These are phyloP conservation scores for Aureobasidium zeae DNA, from an alignment of 2,329 filamentous ascomycete species.

Conservation along the genomic window DNA sequence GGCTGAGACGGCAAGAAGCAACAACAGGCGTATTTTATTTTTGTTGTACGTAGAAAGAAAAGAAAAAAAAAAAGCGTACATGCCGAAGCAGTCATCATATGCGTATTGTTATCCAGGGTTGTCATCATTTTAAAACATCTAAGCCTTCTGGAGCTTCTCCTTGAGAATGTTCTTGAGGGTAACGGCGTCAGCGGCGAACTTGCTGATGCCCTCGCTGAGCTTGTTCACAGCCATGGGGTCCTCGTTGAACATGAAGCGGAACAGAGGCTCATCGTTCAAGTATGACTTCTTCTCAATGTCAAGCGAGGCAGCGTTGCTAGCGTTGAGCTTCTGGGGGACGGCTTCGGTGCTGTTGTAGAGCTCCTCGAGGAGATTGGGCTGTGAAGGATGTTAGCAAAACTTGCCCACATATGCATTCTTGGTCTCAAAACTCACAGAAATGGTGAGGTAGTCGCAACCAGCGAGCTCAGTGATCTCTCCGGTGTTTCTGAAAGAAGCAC, in stretches of 20 bases:
- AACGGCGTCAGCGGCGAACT: slow-evolving; percentile 92
- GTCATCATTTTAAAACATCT: slow-evolving; percentile 6
- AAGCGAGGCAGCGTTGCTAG: slow-evolving; percentile 54
- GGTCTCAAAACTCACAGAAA: slow-evolving; percentile 58
- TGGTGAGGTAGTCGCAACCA: slow-evolving; percentile 97
- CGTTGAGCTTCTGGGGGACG: slow-evolving; percentile 89
- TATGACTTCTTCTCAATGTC: slow-evolving; percentile 83
- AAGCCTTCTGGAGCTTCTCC: slow-evolving; percentile 57
- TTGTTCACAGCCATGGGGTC: slow-evolving; percentile 99
- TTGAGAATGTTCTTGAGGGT: slow-evolving; percentile 89
- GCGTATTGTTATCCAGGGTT: background rate
- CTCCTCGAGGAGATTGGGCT: slow-evolving; percentile 90
- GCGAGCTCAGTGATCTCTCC: slow-evolving; percentile 98
- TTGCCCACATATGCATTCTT: too few relatives aligned
- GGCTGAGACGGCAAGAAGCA: too few relatives aligned
- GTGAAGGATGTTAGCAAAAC: slow-evolving; percentile 19
- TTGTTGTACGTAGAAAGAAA: slow-evolving; percentile 12
- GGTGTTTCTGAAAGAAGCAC: slow-evolving; percentile 90
- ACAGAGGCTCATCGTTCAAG: slow-evolving; percentile 77
- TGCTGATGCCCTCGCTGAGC: slow-evolving; percentile 97
- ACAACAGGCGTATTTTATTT: slow-evolving; percentile 15
- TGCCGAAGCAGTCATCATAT: slow-evolving; percentile 16
- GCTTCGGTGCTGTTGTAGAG: slow-evolving; percentile 72
- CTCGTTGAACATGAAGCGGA: slow-evolving; percentile 99
- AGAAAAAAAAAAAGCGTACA: slow-evolving; percentile 9